These are phyloP conservation scores for Leccinellum albellum DNA, from an alignment of 768 basidiomycete species.

Conservation along the genomic window DNA sequence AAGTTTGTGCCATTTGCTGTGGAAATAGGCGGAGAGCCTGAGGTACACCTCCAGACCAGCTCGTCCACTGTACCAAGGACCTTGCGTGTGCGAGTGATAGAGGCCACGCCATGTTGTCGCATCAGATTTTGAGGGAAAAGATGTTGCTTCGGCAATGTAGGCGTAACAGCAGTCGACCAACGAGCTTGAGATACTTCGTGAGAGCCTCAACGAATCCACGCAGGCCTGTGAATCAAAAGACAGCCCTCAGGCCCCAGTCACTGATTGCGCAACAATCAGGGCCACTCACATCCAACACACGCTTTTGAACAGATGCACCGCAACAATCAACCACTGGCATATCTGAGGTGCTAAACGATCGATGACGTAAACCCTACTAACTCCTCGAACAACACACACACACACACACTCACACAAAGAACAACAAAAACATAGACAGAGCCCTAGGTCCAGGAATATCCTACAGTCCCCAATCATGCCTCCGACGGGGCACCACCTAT, in stretches of 20 bases:
- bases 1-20: too few species aligned
- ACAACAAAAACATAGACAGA: too few species aligned
- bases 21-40: too few species aligned
- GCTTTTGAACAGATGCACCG: too few species aligned
- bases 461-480: too few species aligned
- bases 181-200: background rate
- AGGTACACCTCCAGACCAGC: constrained; percentile 25
- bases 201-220: constrained; percentile 11
- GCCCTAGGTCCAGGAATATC: too few species aligned
- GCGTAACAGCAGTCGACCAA: background rate
- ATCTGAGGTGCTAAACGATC: too few species aligned
- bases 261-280: background rate
- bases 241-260: background rate
- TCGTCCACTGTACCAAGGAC: constrained; percentile 27
- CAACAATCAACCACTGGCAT: too few species aligned
- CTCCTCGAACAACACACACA: too few species aligned
- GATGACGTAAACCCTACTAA: too few species aligned
- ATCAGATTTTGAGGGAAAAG: background rate
- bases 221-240: constrained; percentile 9
- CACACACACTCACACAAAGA: too few species aligned
- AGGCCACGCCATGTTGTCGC: constrained; percentile 14
- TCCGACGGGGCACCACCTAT: too few species aligned
- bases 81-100: constrained; percentile 21
- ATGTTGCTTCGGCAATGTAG: background rate
- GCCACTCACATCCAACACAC: constrained; percentile 22